Evolutionary conservation across 129 eudicot species (phyloP).

Genomic region (Pulicaria dysenterica): DNA sequence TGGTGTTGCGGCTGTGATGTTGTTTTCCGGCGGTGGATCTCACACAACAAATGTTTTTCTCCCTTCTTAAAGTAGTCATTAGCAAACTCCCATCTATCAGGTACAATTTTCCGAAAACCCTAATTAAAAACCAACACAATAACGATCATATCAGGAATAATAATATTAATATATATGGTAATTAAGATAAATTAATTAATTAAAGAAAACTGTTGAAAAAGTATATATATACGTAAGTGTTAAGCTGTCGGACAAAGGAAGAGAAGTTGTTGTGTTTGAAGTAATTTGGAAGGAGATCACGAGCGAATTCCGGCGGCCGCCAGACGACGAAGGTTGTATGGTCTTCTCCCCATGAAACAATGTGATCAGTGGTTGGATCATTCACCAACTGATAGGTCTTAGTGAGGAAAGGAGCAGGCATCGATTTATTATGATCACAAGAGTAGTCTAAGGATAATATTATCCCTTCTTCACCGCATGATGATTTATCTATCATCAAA

Average conservation of each 20-base stretch:
- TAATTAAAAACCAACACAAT: constrained; percentile 22
- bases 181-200: not conserved
- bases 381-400: constrained; percentile 88
- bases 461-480: constrained; percentile 53
- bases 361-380: constrained; percentile 82
- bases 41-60: constrained; percentile 80
- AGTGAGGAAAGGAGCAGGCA: constrained; percentile 95
- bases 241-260: constrained; percentile 93
- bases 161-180: not conserved
- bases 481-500: constrained; percentile 65
- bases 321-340: constrained; percentile 88
- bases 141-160: not conserved
- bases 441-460: constrained; percentile 72
- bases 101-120: constrained; percentile 97
- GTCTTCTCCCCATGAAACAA: constrained; percentile 98
- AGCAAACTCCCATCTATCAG: constrained; percentile 98
- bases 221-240: constrained; percentile 65
- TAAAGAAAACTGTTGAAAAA: not conserved
- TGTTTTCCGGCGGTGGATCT: constrained; percentile 93
- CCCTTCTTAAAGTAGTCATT: constrained; percentile 87
- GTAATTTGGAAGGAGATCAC: constrained; percentile 94
- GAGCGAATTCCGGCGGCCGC: constrained; percentile 99
- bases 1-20: constrained; percentile 70
- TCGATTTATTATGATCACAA: constrained; percentile 45
- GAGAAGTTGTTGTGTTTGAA: constrained; percentile 99